Conservation (phyloP, 2,329 filamentous ascomycete genomes). For the Fusarium sp. region DNA sequence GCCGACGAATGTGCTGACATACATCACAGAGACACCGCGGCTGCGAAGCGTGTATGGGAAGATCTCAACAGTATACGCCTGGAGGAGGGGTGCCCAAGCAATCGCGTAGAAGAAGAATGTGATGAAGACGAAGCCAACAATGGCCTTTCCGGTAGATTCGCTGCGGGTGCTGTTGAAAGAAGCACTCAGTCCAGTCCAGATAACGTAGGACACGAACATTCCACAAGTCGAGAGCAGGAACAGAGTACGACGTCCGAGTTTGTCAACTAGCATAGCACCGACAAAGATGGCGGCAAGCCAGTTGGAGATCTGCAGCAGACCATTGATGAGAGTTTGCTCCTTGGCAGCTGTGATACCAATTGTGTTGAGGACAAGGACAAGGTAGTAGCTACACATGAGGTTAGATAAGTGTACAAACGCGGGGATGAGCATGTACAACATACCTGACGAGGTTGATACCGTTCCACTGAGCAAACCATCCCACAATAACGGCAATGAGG, state of each 20-base stretch:
- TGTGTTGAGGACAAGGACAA: constrained; percentile 53
- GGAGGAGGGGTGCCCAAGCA: constrained; percentile 49
- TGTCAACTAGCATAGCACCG: constrained; percentile 53
- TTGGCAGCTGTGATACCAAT: constrained; percentile 53
- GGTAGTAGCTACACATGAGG: constrained; percentile 45
- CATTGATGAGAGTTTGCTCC: constrained; percentile 48
- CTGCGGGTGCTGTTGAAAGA: constrained; percentile 33
- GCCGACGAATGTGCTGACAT: constrained; percentile 30
- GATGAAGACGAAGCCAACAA: constrained; percentile 54
- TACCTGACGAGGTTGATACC: constrained; percentile 35
- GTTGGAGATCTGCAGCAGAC: constrained; percentile 50
- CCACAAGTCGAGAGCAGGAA: constrained; percentile 51
- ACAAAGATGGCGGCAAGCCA: constrained; percentile 52
- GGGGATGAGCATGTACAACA: not conserved
- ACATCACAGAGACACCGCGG: constrained; percentile 35
- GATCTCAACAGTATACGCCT: constrained; percentile 46
- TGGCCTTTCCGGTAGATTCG: constrained; percentile 40
- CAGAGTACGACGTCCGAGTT: constrained; percentile 54
- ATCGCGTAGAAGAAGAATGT: constrained; percentile 53
- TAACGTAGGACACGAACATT: constrained; percentile 51
- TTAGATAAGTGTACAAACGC: not conserved
- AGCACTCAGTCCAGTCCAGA: constrained; percentile 46
- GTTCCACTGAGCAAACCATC: constrained; percentile 40
- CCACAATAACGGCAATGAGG: constrained; percentile 35
- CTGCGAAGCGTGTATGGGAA: constrained; percentile 38